Evolutionary conservation across 2,329 filamentous ascomycete genomes (phyloP), one percentile per base, ranked within the genome.

Genomic region (Alternaria consortialis): DNA sequence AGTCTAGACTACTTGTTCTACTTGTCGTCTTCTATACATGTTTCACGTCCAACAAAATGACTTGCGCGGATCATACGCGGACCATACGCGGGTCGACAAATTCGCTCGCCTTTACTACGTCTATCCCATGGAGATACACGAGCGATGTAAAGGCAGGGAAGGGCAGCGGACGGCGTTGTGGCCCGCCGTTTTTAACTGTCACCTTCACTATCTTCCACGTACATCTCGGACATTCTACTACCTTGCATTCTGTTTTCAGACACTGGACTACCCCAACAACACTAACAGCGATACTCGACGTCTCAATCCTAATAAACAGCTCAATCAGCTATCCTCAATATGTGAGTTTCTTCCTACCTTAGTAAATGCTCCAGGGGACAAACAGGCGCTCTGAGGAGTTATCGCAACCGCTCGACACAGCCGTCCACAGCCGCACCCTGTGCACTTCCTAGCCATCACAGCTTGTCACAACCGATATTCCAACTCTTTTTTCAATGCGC

Each of bases 81-180:
- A 13, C 3, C 13, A 27, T 11, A 27, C 20, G 23, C 23, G 7
- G 42, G 8, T 36, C 17, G 34, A 47, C 25, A n/a, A 9, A 12
- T 36, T 36, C 20, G 2, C 17, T 13, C 12, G 46, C 15, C 27
- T 42, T 53, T 20, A 42, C 51, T 36, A 31, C 23, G 23, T 31
- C n/a, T 31, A 5, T 31, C n/a, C 7, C n/a, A 27, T 15, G n/a
- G 6, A 32, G 11, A 23, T 6, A 36, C 17, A 8, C 3, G 20
- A 23, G 43, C 37, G 31, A 36, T 40, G 43, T 48, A 25, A 32
- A 43, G n/a, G 43, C 44, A 12, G 56, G 17, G 36, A 56, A 55
- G 29, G 20, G 23, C 8, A 36, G 23, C 25, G 20, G 43, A 12
- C 13, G 12, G 13, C 20, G 15, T 4, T 37, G 29, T 55, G 34